These are phyloP conservation scores for Tulasnella sp. DNA, from an alignment of 768 basidiomycete genomes.

Conservation along the genomic window DNA sequence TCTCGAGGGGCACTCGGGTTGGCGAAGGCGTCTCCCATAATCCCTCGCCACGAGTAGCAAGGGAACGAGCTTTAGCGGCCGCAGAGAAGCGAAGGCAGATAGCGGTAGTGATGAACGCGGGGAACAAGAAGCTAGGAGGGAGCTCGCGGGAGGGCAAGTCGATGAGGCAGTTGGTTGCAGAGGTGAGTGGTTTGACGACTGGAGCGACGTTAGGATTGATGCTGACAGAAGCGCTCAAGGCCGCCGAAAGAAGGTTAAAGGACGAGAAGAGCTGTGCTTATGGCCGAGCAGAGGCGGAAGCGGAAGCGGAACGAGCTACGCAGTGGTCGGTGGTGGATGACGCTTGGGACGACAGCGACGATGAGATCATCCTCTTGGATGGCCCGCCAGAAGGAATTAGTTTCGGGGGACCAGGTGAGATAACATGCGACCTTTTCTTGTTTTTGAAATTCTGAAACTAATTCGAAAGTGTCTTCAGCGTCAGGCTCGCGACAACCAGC, in stretches of 20 bases:
- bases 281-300: slow-evolving; percentile 47
- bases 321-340: slow-evolving; percentile 58
- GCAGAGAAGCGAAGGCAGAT: slow-evolving; percentile 66
- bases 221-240: slow-evolving; percentile 40
- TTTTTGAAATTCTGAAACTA: background rate
- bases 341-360: slow-evolving; percentile 38
- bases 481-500: slow-evolving; percentile 3
- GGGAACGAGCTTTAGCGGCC: slow-evolving; percentile 65
- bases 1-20: slow-evolving; percentile 63
- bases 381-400: slow-evolving; percentile 28
- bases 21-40: slow-evolving; percentile 67
- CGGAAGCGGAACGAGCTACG: slow-evolving; percentile 66
- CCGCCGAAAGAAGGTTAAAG: slow-evolving; percentile 70
- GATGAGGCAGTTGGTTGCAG: slow-evolving; percentile 68
- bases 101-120: slow-evolving; percentile 45
- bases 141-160: slow-evolving; percentile 42
- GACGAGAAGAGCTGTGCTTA: slow-evolving; percentile 76
- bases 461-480: background rate
- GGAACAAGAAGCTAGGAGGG: slow-evolving; percentile 59
- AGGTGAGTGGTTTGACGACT: slow-evolving; percentile 39
- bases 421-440: background rate
- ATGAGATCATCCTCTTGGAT: slow-evolving; percentile 36
- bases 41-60: slow-evolving; percentile 60
- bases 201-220: background rate
- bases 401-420: background rate